These are phyloP conservation scores for Cardamine occulta DNA, from an alignment of 345 rosid species.

Conservation along the genomic window DNA sequence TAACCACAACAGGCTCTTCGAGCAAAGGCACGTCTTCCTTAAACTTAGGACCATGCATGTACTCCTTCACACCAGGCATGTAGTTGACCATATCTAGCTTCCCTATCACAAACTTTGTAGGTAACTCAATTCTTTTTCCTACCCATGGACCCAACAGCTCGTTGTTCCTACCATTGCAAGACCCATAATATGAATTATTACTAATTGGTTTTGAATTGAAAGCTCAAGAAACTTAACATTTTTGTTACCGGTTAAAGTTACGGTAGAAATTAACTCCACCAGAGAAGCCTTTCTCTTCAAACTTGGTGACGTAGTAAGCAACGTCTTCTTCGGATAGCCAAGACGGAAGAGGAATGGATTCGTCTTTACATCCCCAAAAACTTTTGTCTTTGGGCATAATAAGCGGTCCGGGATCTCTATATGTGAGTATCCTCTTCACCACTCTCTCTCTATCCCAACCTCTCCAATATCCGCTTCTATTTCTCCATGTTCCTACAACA, in stretches of 20 bases:
- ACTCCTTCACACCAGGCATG: conserved; percentile 36
- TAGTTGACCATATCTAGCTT: conserved; percentile 29
- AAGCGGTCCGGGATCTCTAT: conserved; percentile 30
- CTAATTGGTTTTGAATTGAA: too few species aligned
- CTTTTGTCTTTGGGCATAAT: conserved; percentile 36
- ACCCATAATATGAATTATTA: background rate
- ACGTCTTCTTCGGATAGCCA: conserved; percentile 44
- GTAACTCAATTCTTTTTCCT: conserved; percentile 31
- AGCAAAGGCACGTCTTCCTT: conserved; percentile 40
- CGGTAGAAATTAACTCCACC: conserved; percentile 45
- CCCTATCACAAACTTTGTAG: conserved; percentile 35
- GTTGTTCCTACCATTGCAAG: conserved; percentile 26
- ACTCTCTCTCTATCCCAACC: conserved; percentile 43
- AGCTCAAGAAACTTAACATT: too few species aligned
- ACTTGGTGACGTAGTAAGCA: conserved; percentile 38
- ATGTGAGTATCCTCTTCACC: conserved; percentile 32
- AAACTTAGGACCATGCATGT: conserved; percentile 39
- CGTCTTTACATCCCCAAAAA: conserved; percentile 38
- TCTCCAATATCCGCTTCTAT: conserved; percentile 40
- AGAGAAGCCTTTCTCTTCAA: conserved; percentile 37
- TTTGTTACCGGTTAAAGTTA: conserved; percentile 24
- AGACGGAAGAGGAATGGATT: conserved; percentile 23
- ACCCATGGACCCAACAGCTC: conserved; percentile 40
- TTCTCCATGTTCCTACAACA: conserved; percentile 38
- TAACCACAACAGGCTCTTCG: conserved; percentile 36